Evolutionary conservation across 768 basidiomycete species (phyloP).

Genomic region (Agrocybe praecox): DNA sequence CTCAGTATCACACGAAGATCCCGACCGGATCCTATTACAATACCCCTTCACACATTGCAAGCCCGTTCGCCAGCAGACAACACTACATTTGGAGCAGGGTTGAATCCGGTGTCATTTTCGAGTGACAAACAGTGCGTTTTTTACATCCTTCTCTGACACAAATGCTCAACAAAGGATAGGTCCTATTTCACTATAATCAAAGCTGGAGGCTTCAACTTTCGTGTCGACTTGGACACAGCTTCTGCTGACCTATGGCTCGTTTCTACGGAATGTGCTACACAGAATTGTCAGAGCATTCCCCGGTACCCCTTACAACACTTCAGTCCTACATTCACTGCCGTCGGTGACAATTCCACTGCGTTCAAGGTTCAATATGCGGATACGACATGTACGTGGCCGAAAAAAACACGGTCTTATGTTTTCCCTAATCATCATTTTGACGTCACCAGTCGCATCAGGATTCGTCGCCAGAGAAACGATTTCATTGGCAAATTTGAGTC

Average conservation of each 20-base stretch:
- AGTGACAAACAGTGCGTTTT: conserved; percentile 45
- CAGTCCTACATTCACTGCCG: conserved; percentile 63
- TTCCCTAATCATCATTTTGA: conserved; percentile 4
- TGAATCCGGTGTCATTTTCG: conserved; percentile 46
- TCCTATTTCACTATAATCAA: conserved; percentile 68
- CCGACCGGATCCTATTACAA: conserved; percentile 27
- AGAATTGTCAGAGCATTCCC: conserved; percentile 61
- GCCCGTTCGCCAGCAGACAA: conserved; percentile 27
- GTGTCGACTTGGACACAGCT: conserved; percentile 74
- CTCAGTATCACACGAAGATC: conserved; percentile 19
- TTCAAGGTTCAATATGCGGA: conserved; percentile 71
- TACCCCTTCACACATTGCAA: conserved; percentile 28
- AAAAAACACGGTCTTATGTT: background rate
- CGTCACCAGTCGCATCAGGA: conserved; percentile 59
- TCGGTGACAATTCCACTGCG: conserved; percentile 61
- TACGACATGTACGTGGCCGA: conserved; percentile 55
- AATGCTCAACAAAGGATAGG: conserved; percentile 35
- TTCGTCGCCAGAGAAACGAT: conserved; percentile 73
- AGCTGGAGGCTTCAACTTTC: conserved; percentile 64
- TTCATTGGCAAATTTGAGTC: conserved; percentile 58
- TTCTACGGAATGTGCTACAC: conserved; percentile 61
- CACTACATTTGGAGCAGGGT: conserved; percentile 35
- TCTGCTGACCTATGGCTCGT: conserved; percentile 75
- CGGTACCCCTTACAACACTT: conserved; percentile 68
- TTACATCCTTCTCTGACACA: background rate